Evolutionary conservation across 495 filamentous ascomycete genomes (phyloP), one percentile per base, ranked within the genome.

Genomic region (Penicillium samsonianum): DNA sequence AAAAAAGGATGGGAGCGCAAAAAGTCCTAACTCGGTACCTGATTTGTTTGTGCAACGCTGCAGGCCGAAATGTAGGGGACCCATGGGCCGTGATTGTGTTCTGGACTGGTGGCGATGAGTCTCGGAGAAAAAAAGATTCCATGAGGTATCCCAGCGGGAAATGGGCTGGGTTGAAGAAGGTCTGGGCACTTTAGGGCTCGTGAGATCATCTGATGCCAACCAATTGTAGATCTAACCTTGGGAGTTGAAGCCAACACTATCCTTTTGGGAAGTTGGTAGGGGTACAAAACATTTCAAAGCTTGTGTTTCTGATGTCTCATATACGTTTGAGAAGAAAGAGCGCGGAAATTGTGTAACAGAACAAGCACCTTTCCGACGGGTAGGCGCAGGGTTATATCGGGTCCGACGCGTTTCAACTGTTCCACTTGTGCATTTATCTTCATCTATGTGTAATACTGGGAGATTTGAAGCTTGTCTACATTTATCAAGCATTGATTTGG

Each of bases 331-430:
- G 59, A 43, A 23, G 43, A 57, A 41, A 47, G 59, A 69, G 62
- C 50, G 37, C 53, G 43, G 48, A 51, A 58, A 60, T 35, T 17
- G 61, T 64, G 64, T 62, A 54, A 65, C 61, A 65, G 53, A 64
- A 64, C 63, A 60, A 54, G 60, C 50, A 62, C 46, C 43, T 47
- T 56, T 44, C 60, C 61, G 66, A 64, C 61, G 66, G 66, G 53
- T 63, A 65, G 14, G 48, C 30, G 56, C 66, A 66, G 58, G 37
- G 9, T 48, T 50, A 43, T 43, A 47, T 61, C 57, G 61, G 59
- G 52, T 44, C 61, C 61, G 46, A 60, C 48, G 47, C 43, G 64
- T 69, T 69, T 69, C 64, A 69, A 65, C 56, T 49, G 55, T 50
- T 59, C 31, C 33, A 55, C 57, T 37, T 57, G 58, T 58, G 44